Base-by-base conservation (phyloP, 108 stramenopile species). In the Cyclotella atomus region DNA sequence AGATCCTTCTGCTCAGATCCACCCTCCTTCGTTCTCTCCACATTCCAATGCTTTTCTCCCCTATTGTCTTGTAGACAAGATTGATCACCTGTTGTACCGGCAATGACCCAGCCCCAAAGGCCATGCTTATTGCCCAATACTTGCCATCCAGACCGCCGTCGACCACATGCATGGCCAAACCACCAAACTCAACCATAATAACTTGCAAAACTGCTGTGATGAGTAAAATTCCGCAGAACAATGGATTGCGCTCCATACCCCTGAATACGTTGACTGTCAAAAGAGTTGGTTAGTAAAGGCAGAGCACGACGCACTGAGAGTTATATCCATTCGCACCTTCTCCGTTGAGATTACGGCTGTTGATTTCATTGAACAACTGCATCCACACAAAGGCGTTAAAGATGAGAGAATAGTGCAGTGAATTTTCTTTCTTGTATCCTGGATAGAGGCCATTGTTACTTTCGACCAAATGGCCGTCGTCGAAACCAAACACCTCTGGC, bases 341-440 rank as follows among this genome's bases (percentile, higher is more conserved):
- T 34, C 93, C 90, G 62, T 89, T 83, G 50, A 99, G 75, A 43
- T 82, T 83, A 52, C 97, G 80, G n/a, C 86, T 82, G 79, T 99
- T 98, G 53, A 99, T 70, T 85, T 99, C 97, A 83, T 98, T 98
- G 83, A 97, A 97, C 21, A 99, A 77, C 80, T 97, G 95, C 91
- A 96, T 89, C 90, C 96, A 97, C 12, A 98, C 97, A 82, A 99
- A 99, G 19, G 93, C 54, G 83, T 99, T 99, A 88, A 99, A 99
- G 59, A 99, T 88, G 41, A 97, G 36, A 10, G 97, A 97, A 61
- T 89, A 93, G 75, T 98, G 96, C 9, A 72, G 68, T 21, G 91
- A 90, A 64, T 90, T 91, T 52, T 80, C 81, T 0, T 79, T 65
- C n/a, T 76, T 66, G n/a, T 59, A 70, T 21, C 57, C 64, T 28